Conservation (phyloP, 352 stramenopile species). For the Globisporangium irregulare region DNA sequence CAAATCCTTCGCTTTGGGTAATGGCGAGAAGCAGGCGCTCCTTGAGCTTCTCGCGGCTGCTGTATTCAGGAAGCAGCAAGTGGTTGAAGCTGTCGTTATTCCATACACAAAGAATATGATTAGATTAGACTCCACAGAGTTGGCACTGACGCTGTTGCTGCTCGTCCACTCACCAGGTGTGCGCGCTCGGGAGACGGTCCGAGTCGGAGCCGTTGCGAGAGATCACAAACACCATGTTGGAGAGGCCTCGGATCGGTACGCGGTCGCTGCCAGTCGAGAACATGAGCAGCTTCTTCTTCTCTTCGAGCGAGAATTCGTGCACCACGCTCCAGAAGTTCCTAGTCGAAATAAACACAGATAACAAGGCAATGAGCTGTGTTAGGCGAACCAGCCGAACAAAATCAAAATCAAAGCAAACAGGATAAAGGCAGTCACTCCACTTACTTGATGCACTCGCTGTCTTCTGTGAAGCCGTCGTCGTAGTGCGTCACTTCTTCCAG, state of each 20-base stretch:
- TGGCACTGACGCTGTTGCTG: neutral
- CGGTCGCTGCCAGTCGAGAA: constrained; percentile 87
- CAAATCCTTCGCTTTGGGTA: constrained; percentile 81
- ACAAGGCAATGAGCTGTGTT: neutral
- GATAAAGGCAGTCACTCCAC: constrained; percentile 9
- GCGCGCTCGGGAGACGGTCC: constrained; percentile 76
- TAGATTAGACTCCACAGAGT: neutral
- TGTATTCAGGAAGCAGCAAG: constrained; percentile 84
- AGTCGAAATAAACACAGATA: neutral
- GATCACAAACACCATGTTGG: constrained; percentile 81
- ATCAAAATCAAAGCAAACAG: neutral
- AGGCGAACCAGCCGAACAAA: neutral
- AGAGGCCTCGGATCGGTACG: constrained; percentile 78
- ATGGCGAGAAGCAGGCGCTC: constrained; percentile 80
- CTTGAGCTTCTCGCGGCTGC: constrained; percentile 70
- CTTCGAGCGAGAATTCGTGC: constrained; percentile 69
- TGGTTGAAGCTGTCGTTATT: constrained; percentile 73
- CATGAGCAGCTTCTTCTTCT: constrained; percentile 85
- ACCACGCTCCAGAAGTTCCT: constrained; percentile 84
- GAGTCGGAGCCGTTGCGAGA: constrained; percentile 81
- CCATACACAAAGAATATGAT: constrained; percentile 12
- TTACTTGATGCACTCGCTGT: constrained; percentile 60
- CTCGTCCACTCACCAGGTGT: constrained; percentile 64
- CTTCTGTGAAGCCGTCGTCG: constrained; percentile 68
- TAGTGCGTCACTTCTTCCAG: constrained; percentile 74